phyloP scores from a whole-genome alignment of 1,139 yeast genomes.

The Geotrichum reessii region DNA sequence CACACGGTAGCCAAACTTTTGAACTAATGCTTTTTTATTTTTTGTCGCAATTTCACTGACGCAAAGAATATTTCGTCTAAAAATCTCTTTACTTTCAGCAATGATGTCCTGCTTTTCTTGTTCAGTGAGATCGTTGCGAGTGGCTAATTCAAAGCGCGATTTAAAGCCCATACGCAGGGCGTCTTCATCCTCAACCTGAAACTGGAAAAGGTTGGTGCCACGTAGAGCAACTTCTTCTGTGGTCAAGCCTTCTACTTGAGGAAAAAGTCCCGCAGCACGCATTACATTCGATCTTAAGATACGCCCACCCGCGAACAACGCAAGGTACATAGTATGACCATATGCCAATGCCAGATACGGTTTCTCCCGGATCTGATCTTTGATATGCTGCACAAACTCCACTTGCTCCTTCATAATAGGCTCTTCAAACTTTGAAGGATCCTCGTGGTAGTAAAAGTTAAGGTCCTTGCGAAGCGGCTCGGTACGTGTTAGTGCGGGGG shows the following conservation, averaged over 20 bases:
- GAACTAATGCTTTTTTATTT: conserved; percentile 52
- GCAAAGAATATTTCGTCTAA: conserved; percentile 55
- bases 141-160: conserved; percentile 69
- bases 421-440: conserved; percentile 47
- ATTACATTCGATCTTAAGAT: conserved; percentile 63
- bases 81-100: conserved; percentile 61
- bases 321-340: conserved; percentile 79
- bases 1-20: conserved; percentile 52
- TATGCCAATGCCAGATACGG: conserved; percentile 77
- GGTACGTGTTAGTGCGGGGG: conserved; percentile 64
- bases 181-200: conserved; percentile 59
- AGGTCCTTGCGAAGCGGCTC: conserved; percentile 56
- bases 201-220: conserved; percentile 69
- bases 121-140: conserved; percentile 63
- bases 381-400: conserved; percentile 57
- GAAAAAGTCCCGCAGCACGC: conserved; percentile 67
- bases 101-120: conserved; percentile 64
- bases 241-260: conserved; percentile 58
- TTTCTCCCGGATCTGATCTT: conserved; percentile 48
- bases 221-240: conserved; percentile 54
- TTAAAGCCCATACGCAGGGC: conserved; percentile 60
- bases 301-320: conserved; percentile 82
- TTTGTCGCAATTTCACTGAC: conserved; percentile 57
- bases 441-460: conserved; percentile 57
- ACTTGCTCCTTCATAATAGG: conserved; percentile 61